These are phyloP conservation scores for Balansia obtecta DNA, from an alignment of 2,329 filamentous ascomycete species.

Conservation along the genomic window DNA sequence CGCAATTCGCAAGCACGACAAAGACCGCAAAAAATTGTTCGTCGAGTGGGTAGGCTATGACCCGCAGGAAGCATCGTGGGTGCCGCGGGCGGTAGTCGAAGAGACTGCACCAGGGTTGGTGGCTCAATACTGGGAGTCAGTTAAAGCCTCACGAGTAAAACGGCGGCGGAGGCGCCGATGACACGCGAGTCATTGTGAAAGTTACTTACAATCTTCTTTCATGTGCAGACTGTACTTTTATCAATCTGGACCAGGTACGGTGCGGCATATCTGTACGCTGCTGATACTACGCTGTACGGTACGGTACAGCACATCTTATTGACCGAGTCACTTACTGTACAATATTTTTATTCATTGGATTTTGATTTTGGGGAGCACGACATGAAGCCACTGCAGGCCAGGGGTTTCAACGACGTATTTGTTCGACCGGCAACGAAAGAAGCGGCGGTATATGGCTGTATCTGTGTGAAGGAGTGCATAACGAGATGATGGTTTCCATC, in stretches of 20 bases:
- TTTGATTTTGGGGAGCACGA: neutral
- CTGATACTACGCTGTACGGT: neutral
- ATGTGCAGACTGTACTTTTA: too few relatives aligned
- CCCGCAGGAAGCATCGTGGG: conserved; percentile 18
- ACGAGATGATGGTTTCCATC: too few relatives aligned
- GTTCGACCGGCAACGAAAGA: neutral
- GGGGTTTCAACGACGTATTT: neutral
- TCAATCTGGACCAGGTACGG: too few relatives aligned
- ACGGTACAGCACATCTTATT: neutral
- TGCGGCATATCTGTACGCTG: neutral
- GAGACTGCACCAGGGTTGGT: conserved; percentile 16
- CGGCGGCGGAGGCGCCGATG: neutral
- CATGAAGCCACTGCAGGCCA: neutral
- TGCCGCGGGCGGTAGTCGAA: conserved; percentile 13
- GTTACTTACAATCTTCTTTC: too few relatives aligned
- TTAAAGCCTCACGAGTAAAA: neutral
- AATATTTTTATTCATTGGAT: neutral
- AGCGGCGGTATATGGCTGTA: too few relatives aligned
- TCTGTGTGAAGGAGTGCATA: too few relatives aligned
- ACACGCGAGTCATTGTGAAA: neutral
- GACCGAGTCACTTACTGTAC: neutral
- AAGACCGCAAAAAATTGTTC: conserved; percentile 15
- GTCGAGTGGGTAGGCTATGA: conserved; percentile 26
- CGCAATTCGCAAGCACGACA: conserved; percentile 20
- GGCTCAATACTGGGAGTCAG: conserved; percentile 16